Base-by-base conservation (phyloP, 345 rosid genomes). In the Citropsis articulata region DNA sequence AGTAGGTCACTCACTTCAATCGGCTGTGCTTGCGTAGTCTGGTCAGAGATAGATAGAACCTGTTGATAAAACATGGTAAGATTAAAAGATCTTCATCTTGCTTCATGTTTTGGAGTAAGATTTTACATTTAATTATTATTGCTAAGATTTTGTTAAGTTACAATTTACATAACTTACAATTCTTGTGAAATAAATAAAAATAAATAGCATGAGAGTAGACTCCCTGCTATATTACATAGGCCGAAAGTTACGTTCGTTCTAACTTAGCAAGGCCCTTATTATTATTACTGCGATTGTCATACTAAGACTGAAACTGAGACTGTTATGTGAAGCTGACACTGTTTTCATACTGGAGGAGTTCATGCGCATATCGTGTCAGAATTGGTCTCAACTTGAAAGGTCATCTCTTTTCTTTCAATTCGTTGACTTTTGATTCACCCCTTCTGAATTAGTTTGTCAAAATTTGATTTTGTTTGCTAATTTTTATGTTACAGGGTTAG, bases 281-380 rank as follows among this genome's bases (percentile, higher is more conserved):
- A 71, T 77, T 42, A 10, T 10, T 42, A 42, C 14, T 42, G 2
- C 14, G 14, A 9, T 0, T 42, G 14, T 42, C 12, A 45, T 45
- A 12, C 3, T 45, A 45, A 45, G 16, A 45, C 16, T 45, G 28
- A 67, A 48, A 57, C 38, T 55, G 42, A 64, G 45, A 6, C 55
- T 36, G 27, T 45, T 45, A 50, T 28, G 53, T 55, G 2, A 85
- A 81, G 81, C 84, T 84, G 73, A 83, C 82, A 83, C 85, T 89
- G 42, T 94, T 90, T 80, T 89, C 91, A 48, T 87, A 88, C 87
- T 92, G 90, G 89, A 83, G 82, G 78, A 94, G 98, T 83, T 94
- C 98, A 0, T 93, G 97, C 73, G 81, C 95, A 31, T 4, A 31
- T 31, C 35, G 35, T 3, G 35, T 31, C 4, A 31, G 35, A 31